A percentile compares a stretch with the other conserved stretches of the same genome.
Evolutionary conservation across 768 basidiomycete species (phyloP).

Genomic region (Tricholoma hemisulphureum): DNA sequence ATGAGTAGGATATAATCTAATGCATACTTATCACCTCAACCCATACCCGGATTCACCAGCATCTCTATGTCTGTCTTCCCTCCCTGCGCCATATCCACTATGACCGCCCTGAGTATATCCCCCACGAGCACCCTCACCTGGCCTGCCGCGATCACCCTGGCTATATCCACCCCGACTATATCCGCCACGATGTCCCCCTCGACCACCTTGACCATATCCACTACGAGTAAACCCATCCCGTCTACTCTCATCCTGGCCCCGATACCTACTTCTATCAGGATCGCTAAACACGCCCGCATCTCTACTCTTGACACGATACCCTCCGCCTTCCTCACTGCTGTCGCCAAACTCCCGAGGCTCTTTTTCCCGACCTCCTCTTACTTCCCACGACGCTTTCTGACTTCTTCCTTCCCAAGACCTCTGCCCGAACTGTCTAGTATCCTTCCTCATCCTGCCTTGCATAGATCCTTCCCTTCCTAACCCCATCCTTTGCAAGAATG

Average conservation of each 20-base stretch:
- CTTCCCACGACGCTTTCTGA: not conserved
- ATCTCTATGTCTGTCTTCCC: not conserved
- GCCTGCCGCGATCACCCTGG: not conserved
- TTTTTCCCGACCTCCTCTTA: not conserved
- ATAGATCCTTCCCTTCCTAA: not conserved
- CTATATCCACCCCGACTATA: not conserved
- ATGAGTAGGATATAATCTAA: not conserved
- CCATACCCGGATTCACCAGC: not conserved
- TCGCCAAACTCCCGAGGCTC: not conserved
- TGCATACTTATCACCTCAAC: not conserved
- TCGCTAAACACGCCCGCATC: not conserved
- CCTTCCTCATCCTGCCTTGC: not conserved
- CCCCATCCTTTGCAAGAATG: slow-evolving; percentile 38
- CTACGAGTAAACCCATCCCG: not conserved
- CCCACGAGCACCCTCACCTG: not conserved
- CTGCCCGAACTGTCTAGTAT: not conserved
- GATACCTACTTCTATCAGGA: not conserved
- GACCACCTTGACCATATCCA: not conserved
- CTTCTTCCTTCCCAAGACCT: slow-evolving; percentile 1
- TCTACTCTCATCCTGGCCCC: not conserved
- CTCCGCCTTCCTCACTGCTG: not conserved
- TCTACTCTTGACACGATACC: not conserved
- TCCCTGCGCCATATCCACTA: not conserved
- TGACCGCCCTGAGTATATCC: not conserved
- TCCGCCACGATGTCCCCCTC: not conserved